Conservation (phyloP, 2,329 filamentous ascomycete genomes). For the Paracamarosporium sp. region DNA sequence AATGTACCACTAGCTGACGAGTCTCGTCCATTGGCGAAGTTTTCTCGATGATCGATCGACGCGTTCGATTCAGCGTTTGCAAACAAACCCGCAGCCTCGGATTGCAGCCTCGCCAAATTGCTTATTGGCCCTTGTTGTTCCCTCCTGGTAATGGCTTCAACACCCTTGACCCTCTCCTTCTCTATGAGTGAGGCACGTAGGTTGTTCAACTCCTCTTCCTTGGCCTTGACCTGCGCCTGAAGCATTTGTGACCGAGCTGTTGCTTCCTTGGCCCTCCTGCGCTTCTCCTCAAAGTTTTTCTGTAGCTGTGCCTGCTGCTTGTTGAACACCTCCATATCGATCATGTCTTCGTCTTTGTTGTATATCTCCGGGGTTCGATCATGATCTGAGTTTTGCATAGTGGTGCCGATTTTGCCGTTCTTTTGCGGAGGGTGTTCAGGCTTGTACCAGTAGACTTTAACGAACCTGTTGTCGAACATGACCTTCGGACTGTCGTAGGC, state of each 20-base stretch:
- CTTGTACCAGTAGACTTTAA: slow-evolving; percentile 82
- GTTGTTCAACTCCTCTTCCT: slow-evolving; percentile 69
- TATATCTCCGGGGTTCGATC: slow-evolving; percentile 15
- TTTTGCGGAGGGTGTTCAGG: slow-evolving; percentile 29
- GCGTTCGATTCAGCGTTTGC: slow-evolving; percentile 59
- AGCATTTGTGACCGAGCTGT: slow-evolving; percentile 69
- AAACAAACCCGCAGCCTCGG: slow-evolving; percentile 69
- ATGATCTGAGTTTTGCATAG: background rate
- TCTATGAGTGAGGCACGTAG: slow-evolving; percentile 69
- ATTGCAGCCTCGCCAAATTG: slow-evolving; percentile 31
- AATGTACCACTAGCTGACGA: slow-evolving; percentile 19
- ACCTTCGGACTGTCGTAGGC: slow-evolving; percentile 80
- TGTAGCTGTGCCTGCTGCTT: slow-evolving; percentile 76
- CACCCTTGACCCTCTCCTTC: slow-evolving; percentile 32
- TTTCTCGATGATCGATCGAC: background rate
- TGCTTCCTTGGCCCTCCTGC: slow-evolving; percentile 67
- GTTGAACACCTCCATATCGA: slow-evolving; percentile 74
- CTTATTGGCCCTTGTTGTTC: slow-evolving; percentile 15
- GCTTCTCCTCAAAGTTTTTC: slow-evolving; percentile 70
- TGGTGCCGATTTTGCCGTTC: slow-evolving; percentile 4
- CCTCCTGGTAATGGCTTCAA: background rate
- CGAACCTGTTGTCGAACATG: slow-evolving; percentile 85
- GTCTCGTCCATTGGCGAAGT: background rate
- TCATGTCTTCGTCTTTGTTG: slow-evolving; percentile 56
- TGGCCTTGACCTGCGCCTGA: slow-evolving; percentile 67